Conservation (phyloP, 2,329 filamentous ascomycete species). For the Tolypocladium ovalisporum region DNA sequence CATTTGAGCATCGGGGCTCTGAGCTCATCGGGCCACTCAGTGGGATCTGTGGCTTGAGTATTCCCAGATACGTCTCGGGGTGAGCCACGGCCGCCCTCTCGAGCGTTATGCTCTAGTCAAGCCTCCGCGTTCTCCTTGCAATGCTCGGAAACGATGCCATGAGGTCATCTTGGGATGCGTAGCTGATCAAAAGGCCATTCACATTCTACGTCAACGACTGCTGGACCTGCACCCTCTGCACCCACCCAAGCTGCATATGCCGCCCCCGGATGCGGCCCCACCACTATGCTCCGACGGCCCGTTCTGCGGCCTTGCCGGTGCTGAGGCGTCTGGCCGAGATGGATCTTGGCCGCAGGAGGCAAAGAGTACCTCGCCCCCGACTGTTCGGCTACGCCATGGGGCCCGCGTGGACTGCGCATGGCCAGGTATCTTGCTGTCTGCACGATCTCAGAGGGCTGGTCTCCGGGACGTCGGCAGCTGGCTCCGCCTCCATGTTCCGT, state of each 20-base stretch:
- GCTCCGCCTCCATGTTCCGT: too few relatives aligned
- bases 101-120: not conserved
- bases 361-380: not conserved
- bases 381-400: not conserved
- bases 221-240: not conserved
- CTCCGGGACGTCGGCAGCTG: too few relatives aligned
- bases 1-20: too few relatives aligned
- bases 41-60: too few relatives aligned
- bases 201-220: too few relatives aligned
- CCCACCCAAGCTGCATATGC: not conserved
- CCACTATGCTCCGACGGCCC: not conserved
- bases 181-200: too few relatives aligned
- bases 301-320: not conserved
- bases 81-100: not conserved
- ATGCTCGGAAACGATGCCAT: too few relatives aligned
- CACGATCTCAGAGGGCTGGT: not conserved
- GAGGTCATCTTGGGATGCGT: too few relatives aligned
- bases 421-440: not conserved
- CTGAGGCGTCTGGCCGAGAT: not conserved
- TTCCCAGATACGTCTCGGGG: too few relatives aligned
- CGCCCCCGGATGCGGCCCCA: not conserved
- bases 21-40: too few relatives aligned
- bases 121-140: too few relatives aligned
- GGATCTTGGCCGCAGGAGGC: not conserved
- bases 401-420: not conserved